Conservation (phyloP, 2,329 filamentous ascomycete species). For the Penicillium sp. region DNA sequence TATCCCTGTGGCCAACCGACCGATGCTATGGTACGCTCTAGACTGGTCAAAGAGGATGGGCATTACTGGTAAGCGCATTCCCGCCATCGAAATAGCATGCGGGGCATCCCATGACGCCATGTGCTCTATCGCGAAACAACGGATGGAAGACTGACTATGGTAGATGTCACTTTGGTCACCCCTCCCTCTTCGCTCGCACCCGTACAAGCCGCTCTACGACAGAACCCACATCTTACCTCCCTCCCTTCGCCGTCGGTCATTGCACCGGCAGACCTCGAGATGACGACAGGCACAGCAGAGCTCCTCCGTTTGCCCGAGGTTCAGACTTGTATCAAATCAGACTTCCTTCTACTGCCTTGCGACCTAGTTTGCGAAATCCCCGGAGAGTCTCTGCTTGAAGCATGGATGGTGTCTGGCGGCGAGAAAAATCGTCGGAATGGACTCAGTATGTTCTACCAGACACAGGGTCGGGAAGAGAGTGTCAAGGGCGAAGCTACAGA, state of each 20-base stretch:
- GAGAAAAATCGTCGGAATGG: slow-evolving; percentile 62
- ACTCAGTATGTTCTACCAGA: slow-evolving; percentile 83
- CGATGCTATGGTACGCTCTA: slow-evolving; percentile 44
- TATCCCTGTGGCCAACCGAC: slow-evolving; percentile 43
- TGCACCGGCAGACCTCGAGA: slow-evolving; percentile 64
- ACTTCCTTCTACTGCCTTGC: slow-evolving; percentile 87
- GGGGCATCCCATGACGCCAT: slow-evolving; percentile 1
- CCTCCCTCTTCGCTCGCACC: slow-evolving; percentile 38
- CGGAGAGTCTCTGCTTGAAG: slow-evolving; percentile 71
- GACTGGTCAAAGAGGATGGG: slow-evolving; percentile 45
- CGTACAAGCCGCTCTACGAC: slow-evolving; percentile 40
- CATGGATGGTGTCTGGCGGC: slow-evolving; percentile 73
- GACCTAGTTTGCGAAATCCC: slow-evolving; percentile 86
- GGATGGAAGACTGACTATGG: slow-evolving; percentile 4
- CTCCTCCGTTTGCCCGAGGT: slow-evolving; percentile 78
- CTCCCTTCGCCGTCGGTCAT: slow-evolving; percentile 57
- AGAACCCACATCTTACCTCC: slow-evolving; percentile 45
- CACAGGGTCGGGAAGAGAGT: slow-evolving; percentile 59
- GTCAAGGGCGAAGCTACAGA: slow-evolving; percentile 89
- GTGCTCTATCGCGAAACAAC: not conserved
- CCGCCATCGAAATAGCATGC: not conserved
- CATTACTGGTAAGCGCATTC: slow-evolving; percentile 36
- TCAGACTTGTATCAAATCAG: slow-evolving; percentile 64
- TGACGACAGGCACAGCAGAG: slow-evolving; percentile 82
- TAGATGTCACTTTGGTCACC: slow-evolving; percentile 43